Evolutionary conservation across 2,329 filamentous ascomycete species (phyloP), one percentile per base, ranked within the genome.

Genomic region (Fusarium keratoplasticum): DNA sequence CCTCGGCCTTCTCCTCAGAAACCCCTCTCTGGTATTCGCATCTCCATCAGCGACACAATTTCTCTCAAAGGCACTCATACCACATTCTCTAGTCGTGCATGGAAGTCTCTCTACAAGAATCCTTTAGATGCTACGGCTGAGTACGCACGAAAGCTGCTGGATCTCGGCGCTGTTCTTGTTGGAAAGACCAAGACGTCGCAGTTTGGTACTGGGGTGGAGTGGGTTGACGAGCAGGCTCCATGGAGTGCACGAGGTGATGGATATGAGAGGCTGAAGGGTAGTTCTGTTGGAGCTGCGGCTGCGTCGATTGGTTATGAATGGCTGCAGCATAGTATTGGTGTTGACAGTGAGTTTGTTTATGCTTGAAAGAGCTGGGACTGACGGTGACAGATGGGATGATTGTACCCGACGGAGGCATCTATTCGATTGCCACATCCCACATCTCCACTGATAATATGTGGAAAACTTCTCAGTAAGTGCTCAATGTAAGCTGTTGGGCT

Each of bases 41-140:
- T 85, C 5, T 76, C 82, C 25, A 68, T 86, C 13, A 78, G 80
- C 20, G 84, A 86, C 38, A 71, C 77, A 5, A 70, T 81, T 36
- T 76, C 81, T 4, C 65, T 85, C 0, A 71, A 78, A n/a, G 91
- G 91, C 2, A 79, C 91, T 0, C 84, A 85, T 14, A 91, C 89
- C 0, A 85, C 85, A 1, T 84, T 88, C 35, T 91, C 90, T 0
- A 92, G 90, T 64, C 83, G 88, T 35, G 87, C 90, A 2, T 93
- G 88, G 84, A 86, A 86, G 25, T 81, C 86, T 36, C 80, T 92
- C 4, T 88, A 90, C 63, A 82, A 84, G 1, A 76, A 84, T 4
- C 82, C 84, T 0, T 78, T 78, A 5, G 84, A 81, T 2, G 77
- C 75, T 4, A 91, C 88, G 2, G 87, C 88, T 0, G 77, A 85